A percentile compares a stretch with the other conserved stretches of the same genome.
These are phyloP conservation scores for Emericellopsis atlantica DNA, from an alignment of 2,329 filamentous ascomycete species.

Conservation along the genomic window DNA sequence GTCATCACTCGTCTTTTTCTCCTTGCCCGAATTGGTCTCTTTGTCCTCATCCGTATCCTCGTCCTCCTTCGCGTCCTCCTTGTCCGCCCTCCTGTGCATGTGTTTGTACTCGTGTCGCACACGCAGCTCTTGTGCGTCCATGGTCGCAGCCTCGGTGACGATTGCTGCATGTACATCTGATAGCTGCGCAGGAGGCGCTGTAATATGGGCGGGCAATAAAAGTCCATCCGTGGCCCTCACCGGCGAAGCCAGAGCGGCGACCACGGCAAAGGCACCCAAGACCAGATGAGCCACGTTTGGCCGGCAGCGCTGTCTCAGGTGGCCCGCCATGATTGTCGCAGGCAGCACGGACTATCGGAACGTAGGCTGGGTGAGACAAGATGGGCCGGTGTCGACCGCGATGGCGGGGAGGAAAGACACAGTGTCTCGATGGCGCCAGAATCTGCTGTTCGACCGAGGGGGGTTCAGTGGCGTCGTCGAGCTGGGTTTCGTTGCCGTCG, in stretches of 20 bases:
- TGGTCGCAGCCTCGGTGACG: constrained; percentile 3
- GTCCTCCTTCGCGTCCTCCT: constrained; percentile 6
- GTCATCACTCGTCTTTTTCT: constrained; percentile 6
- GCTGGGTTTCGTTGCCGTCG: too few species aligned
- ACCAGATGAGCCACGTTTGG: not conserved
- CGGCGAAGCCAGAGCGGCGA: not conserved
- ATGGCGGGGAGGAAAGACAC: too few species aligned
- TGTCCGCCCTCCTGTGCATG: constrained; percentile 12
- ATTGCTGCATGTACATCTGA: not conserved
- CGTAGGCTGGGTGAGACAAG: too few species aligned
- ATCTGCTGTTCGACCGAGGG: too few species aligned
- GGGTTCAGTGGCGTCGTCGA: too few species aligned
- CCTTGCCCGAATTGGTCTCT: constrained; percentile 6
- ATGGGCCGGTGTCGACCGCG: too few species aligned
- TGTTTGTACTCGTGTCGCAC: not conserved
- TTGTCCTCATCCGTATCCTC: not conserved
- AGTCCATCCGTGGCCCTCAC: not conserved
- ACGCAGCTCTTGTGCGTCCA: not conserved
- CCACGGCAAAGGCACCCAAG: not conserved
- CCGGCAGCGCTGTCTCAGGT: not conserved
- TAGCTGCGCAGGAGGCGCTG: not conserved
- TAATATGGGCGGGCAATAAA: not conserved
- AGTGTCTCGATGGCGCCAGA: too few species aligned
- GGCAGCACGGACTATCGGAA: too few species aligned
- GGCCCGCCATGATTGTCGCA: too few species aligned